Conservation (phyloP, 1,139 yeast genomes). For the Suhomyces taliae region DNA sequence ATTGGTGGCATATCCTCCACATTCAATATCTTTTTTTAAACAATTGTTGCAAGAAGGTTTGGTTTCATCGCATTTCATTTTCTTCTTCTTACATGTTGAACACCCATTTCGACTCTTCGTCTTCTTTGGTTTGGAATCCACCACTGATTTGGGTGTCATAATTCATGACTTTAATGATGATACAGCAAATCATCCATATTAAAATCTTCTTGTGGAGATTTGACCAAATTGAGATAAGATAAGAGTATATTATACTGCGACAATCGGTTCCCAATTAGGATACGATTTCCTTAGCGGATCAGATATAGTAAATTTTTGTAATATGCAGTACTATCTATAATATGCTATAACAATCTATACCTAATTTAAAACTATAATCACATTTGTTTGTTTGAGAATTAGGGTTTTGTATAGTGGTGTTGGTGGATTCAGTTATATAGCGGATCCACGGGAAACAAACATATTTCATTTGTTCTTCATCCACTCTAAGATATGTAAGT, state of each 20-base stretch:
- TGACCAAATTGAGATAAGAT: constrained; percentile 9
- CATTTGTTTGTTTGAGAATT: constrained; percentile 13
- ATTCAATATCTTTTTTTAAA: constrained; percentile 41
- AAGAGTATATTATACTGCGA: constrained; percentile 5
- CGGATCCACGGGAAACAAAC: constrained; percentile 51
- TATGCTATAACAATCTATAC: constrained; percentile 13
- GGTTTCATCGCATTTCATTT: constrained; percentile 59
- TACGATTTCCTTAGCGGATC: constrained; percentile 1
- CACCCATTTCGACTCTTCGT: constrained; percentile 50
- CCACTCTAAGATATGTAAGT: constrained; percentile 41
- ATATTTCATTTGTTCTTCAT: constrained; percentile 43
- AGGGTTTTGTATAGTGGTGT: background rate
- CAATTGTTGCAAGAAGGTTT: constrained; percentile 54
- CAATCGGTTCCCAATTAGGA: constrained; percentile 5
- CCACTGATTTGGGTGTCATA: background rate
- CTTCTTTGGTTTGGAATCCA: constrained; percentile 10
- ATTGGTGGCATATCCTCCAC: constrained; percentile 65
- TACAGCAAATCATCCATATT: constrained; percentile 4
- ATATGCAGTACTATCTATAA: constrained; percentile 5
- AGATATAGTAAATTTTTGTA: background rate
- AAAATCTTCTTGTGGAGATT: constrained; percentile 1
- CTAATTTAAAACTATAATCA: constrained; percentile 33
- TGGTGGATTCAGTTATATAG: constrained; percentile 34
- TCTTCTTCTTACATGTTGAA: constrained; percentile 54
- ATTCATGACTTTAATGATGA: background rate